Base-by-base conservation (phyloP, 1,284 basidiomycete genomes). In the Afroboletus lepidellus region DNA sequence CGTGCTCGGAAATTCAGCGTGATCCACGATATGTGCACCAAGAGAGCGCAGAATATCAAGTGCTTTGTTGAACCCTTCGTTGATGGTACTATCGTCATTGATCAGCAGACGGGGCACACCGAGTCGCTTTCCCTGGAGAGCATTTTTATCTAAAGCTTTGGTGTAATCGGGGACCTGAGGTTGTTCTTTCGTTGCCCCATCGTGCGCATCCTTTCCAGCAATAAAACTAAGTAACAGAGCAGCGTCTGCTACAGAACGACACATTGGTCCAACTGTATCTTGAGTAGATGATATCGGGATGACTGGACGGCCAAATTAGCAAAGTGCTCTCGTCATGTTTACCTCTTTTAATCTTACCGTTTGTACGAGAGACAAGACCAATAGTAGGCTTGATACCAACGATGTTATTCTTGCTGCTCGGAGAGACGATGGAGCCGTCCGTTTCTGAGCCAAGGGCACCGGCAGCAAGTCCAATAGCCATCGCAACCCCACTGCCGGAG, bases 321-420 rank as follows among this genome's bases (percentile, higher is more conserved):
- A 15, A n/a, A 24, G 8, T 8, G 11, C n/a, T 23, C 39, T 20
- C 13, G 51, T 63, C 32, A 38, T 2, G 0, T 36, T 46, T 12
- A 7, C 18, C 7, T 21, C 3, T 7, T 15, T 16, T 2, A 42
- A 20, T 0, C 34, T 44, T 53, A 77, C 76, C 76, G 59, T 74
- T 77, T 5, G 76, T 72, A 23, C 80, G 67, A 27, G 75, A 78
- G 1, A 77, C 79, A 8, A 80, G 61, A 3, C 79, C 79, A 0
- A 80, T 71, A 2, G 77, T 79, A 2, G 79, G 78, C 61, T 79
- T 79, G 49, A 80, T 75, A 1, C 79, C 79, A 1, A 79, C 78
- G 5, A 80, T 53, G 39, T 78, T 79, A 48, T 76, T 74, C 24
- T 60, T 59, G 46, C 70, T 72, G 51, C 74, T 67, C 1, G 73